Conservation (phyloP, 2,329 filamentous ascomycete genomes). For the Apiospora malaysiana region DNA sequence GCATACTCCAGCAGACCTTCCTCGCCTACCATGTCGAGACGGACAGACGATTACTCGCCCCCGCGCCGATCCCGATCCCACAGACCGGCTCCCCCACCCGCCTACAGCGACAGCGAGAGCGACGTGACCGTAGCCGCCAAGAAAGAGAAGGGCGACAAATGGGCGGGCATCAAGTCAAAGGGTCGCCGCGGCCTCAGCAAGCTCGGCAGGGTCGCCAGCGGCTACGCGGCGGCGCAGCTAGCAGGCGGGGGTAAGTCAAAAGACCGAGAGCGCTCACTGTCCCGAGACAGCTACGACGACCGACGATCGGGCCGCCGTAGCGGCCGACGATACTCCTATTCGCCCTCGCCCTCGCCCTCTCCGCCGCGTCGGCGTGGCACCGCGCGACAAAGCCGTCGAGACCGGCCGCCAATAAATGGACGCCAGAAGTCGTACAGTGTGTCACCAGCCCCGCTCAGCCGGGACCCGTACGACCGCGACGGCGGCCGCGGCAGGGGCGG, state of each 20-base stretch:
- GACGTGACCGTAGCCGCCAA: background rate
- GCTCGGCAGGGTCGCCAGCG: conserved; percentile 37
- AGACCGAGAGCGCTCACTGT: conserved; percentile 30
- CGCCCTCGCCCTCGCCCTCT: conserved; percentile 26
- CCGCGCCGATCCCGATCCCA: background rate
- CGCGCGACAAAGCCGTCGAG: conserved; percentile 4
- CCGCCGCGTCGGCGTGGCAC: conserved; percentile 20
- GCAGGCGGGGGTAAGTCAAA: conserved; percentile 29
- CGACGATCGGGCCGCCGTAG: conserved; percentile 5
- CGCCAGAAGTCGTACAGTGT: conserved; percentile 25
- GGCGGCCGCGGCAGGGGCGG: conserved; percentile 17
- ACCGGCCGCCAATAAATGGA: conserved; percentile 21
- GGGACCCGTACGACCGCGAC: background rate
- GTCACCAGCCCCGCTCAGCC: conserved; percentile 20
- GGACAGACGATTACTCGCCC: background rate
- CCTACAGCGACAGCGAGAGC: background rate
- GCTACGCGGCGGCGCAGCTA: conserved; percentile 37
- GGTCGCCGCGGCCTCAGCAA: conserved; percentile 37
- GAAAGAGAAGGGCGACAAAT: conserved; percentile 32
- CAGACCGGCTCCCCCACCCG: background rate
- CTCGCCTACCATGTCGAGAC: background rate
- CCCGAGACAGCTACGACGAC: conserved; percentile 23
- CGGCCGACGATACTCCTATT: conserved; percentile 23
- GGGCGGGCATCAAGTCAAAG: conserved; percentile 33
- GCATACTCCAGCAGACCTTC: background rate